Evolutionary conservation across 1,284 basidiomycete species (phyloP).

Genomic region (Apiotrichum montevideense): DNA sequence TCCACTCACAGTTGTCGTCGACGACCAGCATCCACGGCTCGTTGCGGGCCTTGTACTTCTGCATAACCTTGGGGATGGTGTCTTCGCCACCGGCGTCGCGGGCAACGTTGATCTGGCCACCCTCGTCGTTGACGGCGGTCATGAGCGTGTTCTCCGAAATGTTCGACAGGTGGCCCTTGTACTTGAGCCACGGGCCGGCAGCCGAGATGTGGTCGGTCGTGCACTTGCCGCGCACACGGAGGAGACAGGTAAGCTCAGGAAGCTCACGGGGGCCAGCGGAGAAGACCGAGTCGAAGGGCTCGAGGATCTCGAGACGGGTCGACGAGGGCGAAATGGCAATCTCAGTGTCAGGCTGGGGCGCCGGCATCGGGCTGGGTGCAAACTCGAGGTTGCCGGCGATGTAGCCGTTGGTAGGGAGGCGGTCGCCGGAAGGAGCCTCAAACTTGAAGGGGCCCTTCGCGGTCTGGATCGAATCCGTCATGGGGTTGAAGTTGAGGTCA

Average conservation of each 20-base stretch:
- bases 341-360: constrained; percentile 68
- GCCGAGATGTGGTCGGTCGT: constrained; percentile 65
- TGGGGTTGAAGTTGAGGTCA: constrained; percentile 85
- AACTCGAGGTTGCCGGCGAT: constrained; percentile 68
- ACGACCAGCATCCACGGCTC: constrained; percentile 93
- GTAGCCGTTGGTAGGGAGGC: constrained; percentile 80
- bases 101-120: constrained; percentile 81
- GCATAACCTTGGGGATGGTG: constrained; percentile 83
- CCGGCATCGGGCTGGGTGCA: constrained; percentile 70
- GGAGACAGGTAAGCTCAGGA: constrained; percentile 70
- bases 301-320: constrained; percentile 76
- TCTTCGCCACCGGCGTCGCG: constrained; percentile 65
- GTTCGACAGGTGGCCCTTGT: constrained; percentile 87
- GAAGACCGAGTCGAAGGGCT: constrained; percentile 82
- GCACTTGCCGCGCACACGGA: constrained; percentile 93
- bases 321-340: constrained; percentile 75
- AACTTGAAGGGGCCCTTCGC: constrained; percentile 83
- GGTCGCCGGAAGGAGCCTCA: constrained; percentile 71
- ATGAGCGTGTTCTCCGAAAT: constrained; percentile 89
- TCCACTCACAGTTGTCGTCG: constrained; percentile 64
- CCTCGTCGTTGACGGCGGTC: constrained; percentile 85
- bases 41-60: constrained; percentile 69
- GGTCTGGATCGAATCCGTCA: constrained; percentile 70
- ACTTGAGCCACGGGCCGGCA: constrained; percentile 67
- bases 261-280: constrained; percentile 63